phyloP scores from a whole-genome alignment of 306 rosid species.

The Astragalus glycyphyllos region DNA sequence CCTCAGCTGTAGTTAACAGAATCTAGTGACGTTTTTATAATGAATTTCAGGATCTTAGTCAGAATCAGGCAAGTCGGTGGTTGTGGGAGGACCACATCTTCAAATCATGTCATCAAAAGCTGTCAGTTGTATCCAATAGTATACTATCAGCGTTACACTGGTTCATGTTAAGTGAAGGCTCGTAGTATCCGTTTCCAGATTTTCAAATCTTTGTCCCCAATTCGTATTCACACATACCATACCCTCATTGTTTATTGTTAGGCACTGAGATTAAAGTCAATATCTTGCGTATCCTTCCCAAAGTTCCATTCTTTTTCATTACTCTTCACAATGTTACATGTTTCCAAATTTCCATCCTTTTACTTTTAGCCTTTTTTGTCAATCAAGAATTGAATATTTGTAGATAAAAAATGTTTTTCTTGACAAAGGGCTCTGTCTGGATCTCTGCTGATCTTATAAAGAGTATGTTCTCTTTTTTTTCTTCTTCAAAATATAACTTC shows the following conservation, averaged over 20 bases:
- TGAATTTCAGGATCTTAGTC: no score
- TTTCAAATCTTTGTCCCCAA: neutral
- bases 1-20: no score
- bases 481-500: neutral
- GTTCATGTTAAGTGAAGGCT: neutral
- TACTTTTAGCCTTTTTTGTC: neutral
- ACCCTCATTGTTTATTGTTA: neutral
- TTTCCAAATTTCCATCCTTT: constrained; percentile 24
- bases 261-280: constrained; percentile 61
- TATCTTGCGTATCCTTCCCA: constrained; percentile 62
- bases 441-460: constrained; percentile 37
- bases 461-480: constrained; percentile 57
- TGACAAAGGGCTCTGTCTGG: constrained; percentile 47
- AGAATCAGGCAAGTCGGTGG: no score
- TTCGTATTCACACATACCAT: constrained; percentile 1
- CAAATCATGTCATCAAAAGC: no score
- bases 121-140: neutral
- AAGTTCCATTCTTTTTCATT: neutral
- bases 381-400: constrained; percentile 12
- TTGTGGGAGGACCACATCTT: no score
- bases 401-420: constrained; percentile 46
- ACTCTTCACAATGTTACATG: neutral
- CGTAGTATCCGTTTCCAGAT: neutral
- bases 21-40: no score
- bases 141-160: neutral